Conservation (phyloP, 345 rosid genomes). For the Aquilaria yunnanensis region DNA sequence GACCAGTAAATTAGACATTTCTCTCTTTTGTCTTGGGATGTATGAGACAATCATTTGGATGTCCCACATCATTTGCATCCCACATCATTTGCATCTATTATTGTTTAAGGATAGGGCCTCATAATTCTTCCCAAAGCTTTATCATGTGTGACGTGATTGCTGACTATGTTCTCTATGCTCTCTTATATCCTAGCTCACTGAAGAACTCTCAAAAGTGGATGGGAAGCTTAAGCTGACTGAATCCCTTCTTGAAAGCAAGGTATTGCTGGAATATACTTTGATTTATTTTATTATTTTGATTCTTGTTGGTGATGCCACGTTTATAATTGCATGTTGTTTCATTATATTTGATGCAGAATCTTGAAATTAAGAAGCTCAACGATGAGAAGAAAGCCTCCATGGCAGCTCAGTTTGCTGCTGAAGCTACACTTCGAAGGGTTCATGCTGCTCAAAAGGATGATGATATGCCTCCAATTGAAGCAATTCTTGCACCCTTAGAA, state of each 20-base stretch:
- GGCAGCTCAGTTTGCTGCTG: constrained; percentile 99
- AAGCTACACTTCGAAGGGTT: constrained; percentile 94
- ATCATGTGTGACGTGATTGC: neutral
- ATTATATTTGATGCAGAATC: constrained; percentile 45
- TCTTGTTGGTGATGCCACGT: neutral
- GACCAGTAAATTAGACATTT: no score
- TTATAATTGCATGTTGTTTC: constrained; percentile 5
- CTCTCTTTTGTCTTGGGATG: no score
- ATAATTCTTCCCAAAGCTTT: no score
- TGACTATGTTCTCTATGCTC: constrained; percentile 10
- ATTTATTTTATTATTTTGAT: constrained; percentile 5
- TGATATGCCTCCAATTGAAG: constrained; percentile 98
- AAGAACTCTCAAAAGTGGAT: constrained; percentile 69
- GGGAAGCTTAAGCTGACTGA: constrained; percentile 76
- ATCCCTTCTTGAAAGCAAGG: constrained; percentile 77
- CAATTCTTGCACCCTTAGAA: constrained; percentile 90
- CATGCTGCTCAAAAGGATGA: constrained; percentile 99
- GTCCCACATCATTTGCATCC: no score
- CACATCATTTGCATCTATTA: no score
- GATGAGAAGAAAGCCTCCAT: constrained; percentile 92
- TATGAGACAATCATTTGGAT: no score
- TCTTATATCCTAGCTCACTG: constrained; percentile 56
- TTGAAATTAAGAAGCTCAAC: constrained; percentile 86
- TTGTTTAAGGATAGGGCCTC: no score
- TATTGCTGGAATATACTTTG: constrained; percentile 23